phyloP scores from a whole-genome alignment of 257 asterid genomes.

The Osmanthus fragrans region DNA sequence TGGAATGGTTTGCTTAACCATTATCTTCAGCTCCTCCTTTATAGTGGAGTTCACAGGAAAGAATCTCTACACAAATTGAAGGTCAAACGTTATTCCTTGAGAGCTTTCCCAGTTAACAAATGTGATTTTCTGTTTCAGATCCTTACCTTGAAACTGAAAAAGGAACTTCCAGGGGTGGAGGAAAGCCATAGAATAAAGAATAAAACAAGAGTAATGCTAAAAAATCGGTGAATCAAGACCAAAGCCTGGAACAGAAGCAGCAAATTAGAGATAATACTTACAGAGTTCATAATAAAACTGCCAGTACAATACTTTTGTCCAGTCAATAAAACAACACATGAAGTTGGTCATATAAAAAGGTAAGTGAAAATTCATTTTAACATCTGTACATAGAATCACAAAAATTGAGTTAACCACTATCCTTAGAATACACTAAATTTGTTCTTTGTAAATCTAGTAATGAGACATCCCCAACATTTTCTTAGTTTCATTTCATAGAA shows the following conservation, averaged over 20 bases:
- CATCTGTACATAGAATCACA: not conserved
- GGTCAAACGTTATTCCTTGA: slow-evolving; percentile 15
- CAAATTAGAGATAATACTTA: not conserved
- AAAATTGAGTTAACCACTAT: not conserved
- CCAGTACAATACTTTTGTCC: not conserved
- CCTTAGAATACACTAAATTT: not conserved
- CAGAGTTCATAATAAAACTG: slow-evolving; percentile 4
- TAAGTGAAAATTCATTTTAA: not conserved
- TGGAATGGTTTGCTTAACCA: slow-evolving; percentile 39
- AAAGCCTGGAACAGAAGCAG: slow-evolving; percentile 58
- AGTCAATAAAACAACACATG: not conserved
- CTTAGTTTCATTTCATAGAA: not conserved
- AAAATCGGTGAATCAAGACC: slow-evolving; percentile 79
- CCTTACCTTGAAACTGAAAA: slow-evolving; percentile 56
- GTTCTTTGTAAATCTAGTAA: no score
- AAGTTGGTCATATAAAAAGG: not conserved
- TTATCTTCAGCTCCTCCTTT: slow-evolving; percentile 72
- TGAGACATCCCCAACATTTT: not conserved
- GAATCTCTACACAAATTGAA: slow-evolving; percentile 48
- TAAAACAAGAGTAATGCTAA: slow-evolving; percentile 72
- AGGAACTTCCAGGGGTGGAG: slow-evolving; percentile 71
- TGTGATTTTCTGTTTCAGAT: slow-evolving; percentile 3
- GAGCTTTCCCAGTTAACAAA: slow-evolving; percentile 10
- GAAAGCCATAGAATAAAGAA: slow-evolving; percentile 75
- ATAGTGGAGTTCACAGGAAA: slow-evolving; percentile 44